Evolutionary conservation across 2,329 filamentous ascomycete species (phyloP).

Genomic region (Juglanconis oblonga): DNA sequence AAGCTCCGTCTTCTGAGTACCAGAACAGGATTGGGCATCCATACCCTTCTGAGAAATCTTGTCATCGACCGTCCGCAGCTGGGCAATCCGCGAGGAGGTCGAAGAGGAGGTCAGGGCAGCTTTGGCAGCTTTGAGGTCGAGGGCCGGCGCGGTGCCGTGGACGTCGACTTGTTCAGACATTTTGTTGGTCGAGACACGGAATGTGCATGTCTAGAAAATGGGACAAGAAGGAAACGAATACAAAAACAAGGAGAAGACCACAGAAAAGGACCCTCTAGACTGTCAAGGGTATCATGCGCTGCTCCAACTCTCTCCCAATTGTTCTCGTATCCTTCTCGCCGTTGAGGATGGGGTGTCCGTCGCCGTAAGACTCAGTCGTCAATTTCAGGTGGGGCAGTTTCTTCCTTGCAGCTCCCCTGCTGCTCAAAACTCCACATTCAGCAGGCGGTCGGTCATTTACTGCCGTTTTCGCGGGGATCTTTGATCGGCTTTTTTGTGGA

Average conservation of each 20-base stretch:
- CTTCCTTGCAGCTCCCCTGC: slow-evolving; percentile 2
- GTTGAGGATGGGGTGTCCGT: slow-evolving; percentile 6
- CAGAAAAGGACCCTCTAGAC: background rate
- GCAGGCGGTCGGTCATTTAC: slow-evolving; percentile 22
- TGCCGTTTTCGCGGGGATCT: slow-evolving; percentile 16
- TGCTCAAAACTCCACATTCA: background rate
- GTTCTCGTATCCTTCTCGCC: slow-evolving; percentile 3
- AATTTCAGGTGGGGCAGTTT: slow-evolving; percentile 1
- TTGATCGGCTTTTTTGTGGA: slow-evolving; percentile 2
- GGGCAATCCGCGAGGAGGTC: slow-evolving; percentile 51
- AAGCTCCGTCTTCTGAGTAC: background rate
- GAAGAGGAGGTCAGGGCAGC: slow-evolving; percentile 60
- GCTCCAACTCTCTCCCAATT: slow-evolving; percentile 9
- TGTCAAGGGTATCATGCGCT: slow-evolving; percentile 13
- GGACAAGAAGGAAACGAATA: background rate
- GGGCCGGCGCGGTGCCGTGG: slow-evolving; percentile 35
- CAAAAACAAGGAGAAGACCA: background rate
- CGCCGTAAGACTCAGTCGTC: slow-evolving; percentile 19
- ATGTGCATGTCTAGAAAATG: slow-evolving; percentile 31
- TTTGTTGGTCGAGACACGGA: slow-evolving; percentile 31
- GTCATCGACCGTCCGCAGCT: slow-evolving; percentile 56
- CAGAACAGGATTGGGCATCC: slow-evolving; percentile 18
- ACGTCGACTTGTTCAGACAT: slow-evolving; percentile 47
- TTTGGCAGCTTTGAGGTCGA: slow-evolving; percentile 50
- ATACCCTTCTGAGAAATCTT: slow-evolving; percentile 54